Evolutionary conservation across 441 rosid species (phyloP).

Genomic region (Manihot esculenta): DNA sequence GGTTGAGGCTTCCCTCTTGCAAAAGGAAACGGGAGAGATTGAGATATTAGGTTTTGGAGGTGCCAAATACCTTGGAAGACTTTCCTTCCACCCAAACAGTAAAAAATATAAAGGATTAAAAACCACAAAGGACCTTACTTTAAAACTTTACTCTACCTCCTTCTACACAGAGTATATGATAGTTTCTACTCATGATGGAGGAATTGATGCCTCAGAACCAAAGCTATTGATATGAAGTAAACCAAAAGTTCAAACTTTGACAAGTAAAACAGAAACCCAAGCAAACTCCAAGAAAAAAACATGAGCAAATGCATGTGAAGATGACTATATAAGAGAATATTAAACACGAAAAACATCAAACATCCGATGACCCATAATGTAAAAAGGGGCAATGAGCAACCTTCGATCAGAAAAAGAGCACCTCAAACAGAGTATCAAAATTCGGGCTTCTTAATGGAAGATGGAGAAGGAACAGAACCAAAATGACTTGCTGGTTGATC

Average conservation of each 20-base stretch:
- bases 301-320: neutral
- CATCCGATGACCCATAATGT: neutral
- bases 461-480: neutral
- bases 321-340: neutral
- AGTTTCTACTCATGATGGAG: neutral
- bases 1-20: conserved; percentile 44
- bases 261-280: neutral
- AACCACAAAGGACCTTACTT: too few relatives aligned
- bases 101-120: too few relatives aligned
- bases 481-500: neutral
- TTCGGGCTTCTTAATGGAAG: neutral
- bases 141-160: too few relatives aligned
- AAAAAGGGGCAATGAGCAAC: neutral
- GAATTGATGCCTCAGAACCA: neutral
- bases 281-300: neutral
- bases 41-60: too few relatives aligned
- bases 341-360: neutral
- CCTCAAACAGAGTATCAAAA: neutral
- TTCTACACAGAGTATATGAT: too few relatives aligned
- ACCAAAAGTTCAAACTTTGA: neutral
- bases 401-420: conserved; percentile 1
- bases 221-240: neutral
- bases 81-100: too few relatives aligned
- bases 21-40: conserved; percentile 48
- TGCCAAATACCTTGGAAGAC: too few relatives aligned